Percentiles rank a stretch among this genome's conserved stretches.
These are phyloP conservation scores for Colletotrichum musicola DNA, from an alignment of 2,329 filamentous ascomycete genomes.

Conservation along the genomic window DNA sequence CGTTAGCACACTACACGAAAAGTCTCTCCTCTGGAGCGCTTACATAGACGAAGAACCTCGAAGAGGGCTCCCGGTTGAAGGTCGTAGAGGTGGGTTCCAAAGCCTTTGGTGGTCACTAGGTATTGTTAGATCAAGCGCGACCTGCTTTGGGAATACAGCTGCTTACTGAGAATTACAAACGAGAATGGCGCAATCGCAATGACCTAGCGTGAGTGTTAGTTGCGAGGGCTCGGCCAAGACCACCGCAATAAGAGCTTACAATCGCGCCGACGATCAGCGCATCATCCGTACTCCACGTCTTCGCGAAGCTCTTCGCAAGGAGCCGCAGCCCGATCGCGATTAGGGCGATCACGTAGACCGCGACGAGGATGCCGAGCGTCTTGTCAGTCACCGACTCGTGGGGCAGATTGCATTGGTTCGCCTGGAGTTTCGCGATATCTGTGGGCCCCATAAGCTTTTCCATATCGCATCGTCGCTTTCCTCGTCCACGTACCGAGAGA, in stretches of 20 bases:
- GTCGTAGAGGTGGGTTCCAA: constrained; percentile 38
- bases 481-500: constrained; percentile 22
- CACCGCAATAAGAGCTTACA: constrained; percentile 4
- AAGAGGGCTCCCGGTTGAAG: constrained; percentile 25
- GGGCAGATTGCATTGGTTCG: constrained; percentile 28
- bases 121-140: background rate
- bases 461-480: background rate
- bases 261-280: constrained; percentile 25
- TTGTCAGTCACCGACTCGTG: constrained; percentile 30
- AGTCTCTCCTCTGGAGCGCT: background rate
- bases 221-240: background rate
- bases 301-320: constrained; percentile 20
- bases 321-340: constrained; percentile 18
- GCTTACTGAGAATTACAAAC: constrained; percentile 28
- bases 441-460: background rate
- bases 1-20: background rate
- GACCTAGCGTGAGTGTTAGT: background rate
- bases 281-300: constrained; percentile 29
- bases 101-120: constrained; percentile 28
- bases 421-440: constrained; percentile 37
- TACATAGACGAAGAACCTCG: constrained; percentile 26
- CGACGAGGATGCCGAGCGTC: constrained; percentile 21
- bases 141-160: accelerated
- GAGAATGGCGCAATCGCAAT: constrained; percentile 28
- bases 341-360: constrained; percentile 11